Base-by-base conservation (phyloP, 768 basidiomycete species). In the Suillus weaverae region DNA sequence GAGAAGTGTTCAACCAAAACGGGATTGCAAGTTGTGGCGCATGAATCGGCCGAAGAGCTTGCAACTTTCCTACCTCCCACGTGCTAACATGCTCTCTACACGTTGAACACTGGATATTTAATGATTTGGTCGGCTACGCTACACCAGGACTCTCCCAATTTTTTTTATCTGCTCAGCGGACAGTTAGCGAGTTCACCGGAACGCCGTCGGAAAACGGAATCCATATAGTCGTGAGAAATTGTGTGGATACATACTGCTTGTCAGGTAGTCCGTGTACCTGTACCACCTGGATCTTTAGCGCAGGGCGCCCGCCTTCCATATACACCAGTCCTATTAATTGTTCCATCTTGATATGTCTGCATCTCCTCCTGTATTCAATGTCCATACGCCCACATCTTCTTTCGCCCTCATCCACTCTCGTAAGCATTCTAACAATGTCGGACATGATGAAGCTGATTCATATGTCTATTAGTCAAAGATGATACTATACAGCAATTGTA, bases 381-480 rank as follows among this genome's bases (percentile, higher is more conserved):
- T 94, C 26, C 93, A 94, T 69, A 93, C 93, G 0, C 93, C 92
- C 0, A 73, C 80, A 1, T 83, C 86, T 7, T 94, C 92, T 11
- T 88, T 93, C 69, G 85, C 91, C 4, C 81, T 94, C 41, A 78
- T 89, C 20, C 91, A 94, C 73, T 90, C 90, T 36, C 75, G 92
- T 91, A 71, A 74, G 89, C 80, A 59, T 30, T 44, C 18, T n/a
- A 36, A 32, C 4, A 55, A 46, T 55, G n/a, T n/a, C n/a, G n/a
- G 8, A 63, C n/a, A 32, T 43, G 32, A 66, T 54, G 39, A 63
- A 68, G 63, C 68, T 57, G 61, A 62, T 59, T 26, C 39, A 53
- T 50, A 26, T 14, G 14, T 35, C 43, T 60, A 64, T 14, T 72
- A 94, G 92, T 91, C 61, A 84, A 86, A 14, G 85, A 90, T 70